These are phyloP conservation scores for Hymenotorrendiella dingleyae DNA, from an alignment of 2,329 filamentous ascomycete genomes.

Conservation along the genomic window DNA sequence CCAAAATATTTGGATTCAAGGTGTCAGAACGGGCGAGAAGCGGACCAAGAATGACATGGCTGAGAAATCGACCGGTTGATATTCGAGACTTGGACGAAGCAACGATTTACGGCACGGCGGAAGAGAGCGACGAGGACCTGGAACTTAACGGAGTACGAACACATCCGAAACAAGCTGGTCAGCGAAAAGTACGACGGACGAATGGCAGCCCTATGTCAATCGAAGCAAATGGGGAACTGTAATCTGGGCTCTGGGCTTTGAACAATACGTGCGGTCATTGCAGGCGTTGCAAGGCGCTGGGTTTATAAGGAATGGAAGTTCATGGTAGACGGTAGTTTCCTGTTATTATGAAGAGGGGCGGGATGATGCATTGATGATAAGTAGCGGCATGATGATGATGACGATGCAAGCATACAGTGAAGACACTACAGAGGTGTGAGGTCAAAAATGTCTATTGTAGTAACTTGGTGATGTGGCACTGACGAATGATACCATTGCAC, in stretches of 20 bases:
- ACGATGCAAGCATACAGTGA: too few relatives aligned
- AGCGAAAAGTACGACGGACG: constrained; percentile 12
- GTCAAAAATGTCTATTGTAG: not conserved
- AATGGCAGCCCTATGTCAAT: constrained; percentile 31
- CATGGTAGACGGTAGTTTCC: too few relatives aligned
- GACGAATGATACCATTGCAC: constrained; percentile 1
- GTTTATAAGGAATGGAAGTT: not conserved
- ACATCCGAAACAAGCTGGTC: constrained; percentile 8
- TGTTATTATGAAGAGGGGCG: not conserved
- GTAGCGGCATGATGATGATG: not conserved
- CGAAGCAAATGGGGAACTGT: constrained; percentile 22
- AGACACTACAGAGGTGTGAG: too few relatives aligned
- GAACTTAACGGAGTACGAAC: constrained; percentile 28
- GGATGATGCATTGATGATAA: not conserved
- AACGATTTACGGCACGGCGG: constrained; percentile 45
- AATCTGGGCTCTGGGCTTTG: constrained; percentile 2
- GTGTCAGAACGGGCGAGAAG: constrained; percentile 86
- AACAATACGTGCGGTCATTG: constrained; percentile 1
- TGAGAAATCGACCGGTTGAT: constrained; percentile 76
- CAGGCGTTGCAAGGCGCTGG: constrained; percentile 1
- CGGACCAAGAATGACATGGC: constrained; percentile 94
- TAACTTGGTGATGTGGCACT: not conserved
- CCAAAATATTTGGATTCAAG: constrained; percentile 92
- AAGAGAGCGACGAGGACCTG: constrained; percentile 50
- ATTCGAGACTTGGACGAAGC: constrained; percentile 80